Evolutionary conservation across 2,329 filamentous ascomycete species (phyloP), one percentile per base, ranked within the genome.

Genomic region (Metarhizium sp.): DNA sequence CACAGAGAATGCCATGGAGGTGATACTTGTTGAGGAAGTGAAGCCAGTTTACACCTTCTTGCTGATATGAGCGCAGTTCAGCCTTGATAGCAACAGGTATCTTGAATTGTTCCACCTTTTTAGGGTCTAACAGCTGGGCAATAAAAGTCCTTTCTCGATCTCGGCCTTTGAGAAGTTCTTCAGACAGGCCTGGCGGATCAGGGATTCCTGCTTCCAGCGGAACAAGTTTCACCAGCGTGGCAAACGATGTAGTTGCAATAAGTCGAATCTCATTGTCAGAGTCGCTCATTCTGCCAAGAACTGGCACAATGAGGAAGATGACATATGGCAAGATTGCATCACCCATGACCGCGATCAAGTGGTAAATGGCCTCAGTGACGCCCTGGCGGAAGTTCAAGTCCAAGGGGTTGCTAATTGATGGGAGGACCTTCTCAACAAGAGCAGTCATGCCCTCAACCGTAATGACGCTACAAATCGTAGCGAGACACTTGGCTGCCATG

Each of bases 41-140:
- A 52, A 99, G 82, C 94, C 94, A 99, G 68, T 99, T 99, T 67
- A 99, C 92, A 68, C 94, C 94, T 54, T 99, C 94, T 71, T 99
- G 94, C 70, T 99, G 95, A 67, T 99, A 99, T 0, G 92, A 95
- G 60, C 94, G 89, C 52, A 99, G 81, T 65, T 95, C 90, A 0
- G 94, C 95, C 71, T 97, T 97, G 76, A 99, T 99, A 4, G 90
- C 88, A 47, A 99, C 94, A 0, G 94, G 94, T 49, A 99, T 95
- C 60, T 87, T 76, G 71, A 97, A 99, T 0, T 88, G 78, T 69
- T 99, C 94, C 29, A 99, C 90, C 72, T 99, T 99, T 72, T 96
- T 95, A 5, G 91, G 88, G 67, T 99, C 94, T 53, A 99, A 79
- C 71, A 99, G 90, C 70, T 99, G 94, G 3, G 89, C 85, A 68